phyloP scores from a whole-genome alignment of 805 yeast genomes.

The Ascoidea asiatica region DNA sequence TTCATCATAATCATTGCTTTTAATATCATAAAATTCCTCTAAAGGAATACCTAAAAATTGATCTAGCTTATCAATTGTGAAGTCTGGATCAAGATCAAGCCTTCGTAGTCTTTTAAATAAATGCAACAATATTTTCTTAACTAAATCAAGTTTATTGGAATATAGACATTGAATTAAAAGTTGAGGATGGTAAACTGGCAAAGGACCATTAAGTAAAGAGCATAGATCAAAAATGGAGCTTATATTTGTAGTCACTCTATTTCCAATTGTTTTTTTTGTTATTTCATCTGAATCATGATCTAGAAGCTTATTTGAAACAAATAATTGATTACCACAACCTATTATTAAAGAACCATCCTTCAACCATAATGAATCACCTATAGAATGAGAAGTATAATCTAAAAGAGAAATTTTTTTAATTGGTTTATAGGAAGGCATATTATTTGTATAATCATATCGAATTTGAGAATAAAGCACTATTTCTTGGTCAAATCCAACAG shows the following conservation, averaged over 20 bases:
- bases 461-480: conserved; percentile 67
- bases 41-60: conserved; percentile 5
- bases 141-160: conserved; percentile 41
- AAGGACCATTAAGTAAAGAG: conserved; percentile 72
- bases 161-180: conserved; percentile 63
- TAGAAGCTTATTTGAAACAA: conserved; percentile 59
- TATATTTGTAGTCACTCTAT: conserved; percentile 19
- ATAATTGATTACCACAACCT: conserved; percentile 84
- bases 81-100: conserved; percentile 27
- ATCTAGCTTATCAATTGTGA: conserved; percentile 5
- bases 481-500: conserved; percentile 59
- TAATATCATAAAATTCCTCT: conserved; percentile 4
- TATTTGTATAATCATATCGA: conserved; percentile 80
- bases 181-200: conserved; percentile 88
- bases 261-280: conserved; percentile 41
- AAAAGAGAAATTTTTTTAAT: conserved; percentile 62
- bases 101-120: conserved; percentile 43
- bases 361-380: conserved; percentile 87
- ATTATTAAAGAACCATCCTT: conserved; percentile 65
- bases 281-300: conserved; percentile 36
- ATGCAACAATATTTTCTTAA: conserved; percentile 38
- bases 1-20: background rate
- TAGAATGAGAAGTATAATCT: conserved; percentile 59
- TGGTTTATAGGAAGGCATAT: conserved; percentile 62
- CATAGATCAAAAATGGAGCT: conserved; percentile 25